phyloP scores from a whole-genome alignment of 148 eudicot species.

The Rhododendron vialii region DNA sequence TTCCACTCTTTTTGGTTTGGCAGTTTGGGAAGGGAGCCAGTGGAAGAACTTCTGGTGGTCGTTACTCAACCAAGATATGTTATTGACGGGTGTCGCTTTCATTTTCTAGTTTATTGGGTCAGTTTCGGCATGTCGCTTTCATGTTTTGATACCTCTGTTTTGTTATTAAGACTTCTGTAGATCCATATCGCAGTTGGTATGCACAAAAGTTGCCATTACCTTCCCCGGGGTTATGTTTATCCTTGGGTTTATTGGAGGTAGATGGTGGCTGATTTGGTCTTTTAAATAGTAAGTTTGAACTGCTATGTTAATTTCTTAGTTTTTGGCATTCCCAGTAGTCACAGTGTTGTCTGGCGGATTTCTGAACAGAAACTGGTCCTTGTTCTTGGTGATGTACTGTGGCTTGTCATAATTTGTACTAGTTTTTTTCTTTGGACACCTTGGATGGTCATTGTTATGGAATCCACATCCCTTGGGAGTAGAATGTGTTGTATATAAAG shows the following conservation, averaged over 20 bases:
- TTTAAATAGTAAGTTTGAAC: background rate
- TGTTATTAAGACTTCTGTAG: background rate
- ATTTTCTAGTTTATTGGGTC: background rate
- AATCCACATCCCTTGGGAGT: too few relatives aligned
- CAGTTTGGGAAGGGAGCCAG: conserved; percentile 2
- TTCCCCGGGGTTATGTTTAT: background rate
- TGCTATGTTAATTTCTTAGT: background rate
- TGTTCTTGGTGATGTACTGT: background rate
- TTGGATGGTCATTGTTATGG: background rate
- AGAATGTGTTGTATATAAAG: too few relatives aligned
- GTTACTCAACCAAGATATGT: conserved; percentile 11
- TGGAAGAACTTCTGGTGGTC: conserved; percentile 17
- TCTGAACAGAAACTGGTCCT: background rate
- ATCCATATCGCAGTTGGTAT: background rate
- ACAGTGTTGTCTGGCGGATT: background rate
- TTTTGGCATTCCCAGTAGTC: background rate
- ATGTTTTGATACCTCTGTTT: background rate
- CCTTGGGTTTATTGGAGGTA: background rate
- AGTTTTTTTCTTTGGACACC: background rate
- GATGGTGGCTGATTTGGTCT: background rate
- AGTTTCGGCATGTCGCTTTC: background rate
- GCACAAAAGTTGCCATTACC: background rate
- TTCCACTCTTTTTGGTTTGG: background rate
- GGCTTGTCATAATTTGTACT: background rate
- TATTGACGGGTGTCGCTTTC: background rate